Conservation (phyloP, 768 basidiomycete genomes). For the Lentinula edodes region DNA sequence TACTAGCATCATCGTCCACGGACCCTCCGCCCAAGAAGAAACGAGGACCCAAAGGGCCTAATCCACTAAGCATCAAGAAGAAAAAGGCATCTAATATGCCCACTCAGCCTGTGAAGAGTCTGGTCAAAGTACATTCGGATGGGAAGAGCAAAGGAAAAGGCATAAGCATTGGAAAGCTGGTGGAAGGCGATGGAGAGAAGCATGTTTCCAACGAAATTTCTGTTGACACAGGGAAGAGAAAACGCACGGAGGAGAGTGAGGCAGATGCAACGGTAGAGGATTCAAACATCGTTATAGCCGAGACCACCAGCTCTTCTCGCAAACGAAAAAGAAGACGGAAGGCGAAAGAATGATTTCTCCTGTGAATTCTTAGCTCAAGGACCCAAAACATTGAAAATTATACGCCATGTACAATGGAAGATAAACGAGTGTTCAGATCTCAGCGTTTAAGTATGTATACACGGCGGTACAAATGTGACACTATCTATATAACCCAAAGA, state of each 20-base stretch:
- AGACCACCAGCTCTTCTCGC: neutral
- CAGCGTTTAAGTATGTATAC: neutral
- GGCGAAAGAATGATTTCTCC: neutral
- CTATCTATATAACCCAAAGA: neutral
- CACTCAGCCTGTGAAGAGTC: neutral
- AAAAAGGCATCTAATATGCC: conserved; percentile 18
- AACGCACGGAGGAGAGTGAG: conserved; percentile 11
- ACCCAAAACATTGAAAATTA: no score
- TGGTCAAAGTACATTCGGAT: neutral
- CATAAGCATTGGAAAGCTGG: neutral
- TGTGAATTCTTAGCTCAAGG: no score
- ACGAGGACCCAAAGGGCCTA: conserved; percentile 81
- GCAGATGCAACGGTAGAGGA: neutral
- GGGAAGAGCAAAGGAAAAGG: neutral
- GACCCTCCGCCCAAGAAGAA: conserved; percentile 46
- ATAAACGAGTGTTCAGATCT: no score
- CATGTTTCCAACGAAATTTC: neutral
- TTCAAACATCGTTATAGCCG: neutral
- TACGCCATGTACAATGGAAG: no score
- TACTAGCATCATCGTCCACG: conserved; percentile 28
- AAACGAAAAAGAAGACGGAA: neutral
- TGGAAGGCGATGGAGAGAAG: neutral
- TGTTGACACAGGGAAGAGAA: conserved; percentile 2
- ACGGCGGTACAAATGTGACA: neutral
- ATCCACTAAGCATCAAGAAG: conserved; percentile 90